phyloP scores from a whole-genome alignment of 2,329 filamentous ascomycete genomes.

The Raffaelea deltoideospora region DNA sequence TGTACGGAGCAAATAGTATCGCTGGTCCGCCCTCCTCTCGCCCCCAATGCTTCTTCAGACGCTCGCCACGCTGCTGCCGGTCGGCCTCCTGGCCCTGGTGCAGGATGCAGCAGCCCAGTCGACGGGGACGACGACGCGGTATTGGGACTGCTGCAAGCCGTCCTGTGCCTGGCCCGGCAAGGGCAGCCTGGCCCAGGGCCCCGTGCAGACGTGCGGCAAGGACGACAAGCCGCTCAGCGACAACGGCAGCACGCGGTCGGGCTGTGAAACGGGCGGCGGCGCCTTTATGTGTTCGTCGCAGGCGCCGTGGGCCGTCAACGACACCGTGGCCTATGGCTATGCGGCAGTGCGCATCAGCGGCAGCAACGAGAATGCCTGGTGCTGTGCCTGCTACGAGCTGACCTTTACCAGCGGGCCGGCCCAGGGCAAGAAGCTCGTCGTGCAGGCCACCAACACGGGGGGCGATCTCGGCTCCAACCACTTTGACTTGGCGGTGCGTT shows the following conservation, averaged over 20 bases:
- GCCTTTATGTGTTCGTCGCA: conserved; percentile 40
- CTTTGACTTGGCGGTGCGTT: conserved; percentile 34
- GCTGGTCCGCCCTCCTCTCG: no score
- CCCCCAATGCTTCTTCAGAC: no score
- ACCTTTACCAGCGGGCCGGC: conserved; percentile 41
- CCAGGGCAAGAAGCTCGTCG: conserved; percentile 41
- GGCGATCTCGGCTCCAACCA: conserved; percentile 37
- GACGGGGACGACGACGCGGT: conserved; percentile 9
- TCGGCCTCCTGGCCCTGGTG: not conserved
- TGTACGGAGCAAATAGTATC: no score
- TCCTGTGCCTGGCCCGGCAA: conserved; percentile 40
- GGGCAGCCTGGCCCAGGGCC: conserved; percentile 20
- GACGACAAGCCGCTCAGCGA: conserved; percentile 33
- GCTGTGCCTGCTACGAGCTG: conserved; percentile 43
- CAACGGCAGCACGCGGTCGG: conserved; percentile 16
- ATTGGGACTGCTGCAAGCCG: conserved; percentile 55
- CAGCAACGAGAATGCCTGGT: conserved; percentile 27
- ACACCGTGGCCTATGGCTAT: conserved; percentile 36
- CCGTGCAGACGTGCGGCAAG: conserved; percentile 31
- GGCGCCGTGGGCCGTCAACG: conserved; percentile 34
- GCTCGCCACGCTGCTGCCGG: not conserved
- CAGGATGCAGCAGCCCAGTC: not conserved
- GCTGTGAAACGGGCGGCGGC: conserved; percentile 26
- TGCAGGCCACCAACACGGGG: conserved; percentile 46
- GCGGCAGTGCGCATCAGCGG: conserved; percentile 32